Percentiles rank a stretch among this genome's conserved stretches.
These are phyloP conservation scores for Hydrangea macrophylla DNA, from an alignment of 148 eudicot species.

Conservation along the genomic window DNA sequence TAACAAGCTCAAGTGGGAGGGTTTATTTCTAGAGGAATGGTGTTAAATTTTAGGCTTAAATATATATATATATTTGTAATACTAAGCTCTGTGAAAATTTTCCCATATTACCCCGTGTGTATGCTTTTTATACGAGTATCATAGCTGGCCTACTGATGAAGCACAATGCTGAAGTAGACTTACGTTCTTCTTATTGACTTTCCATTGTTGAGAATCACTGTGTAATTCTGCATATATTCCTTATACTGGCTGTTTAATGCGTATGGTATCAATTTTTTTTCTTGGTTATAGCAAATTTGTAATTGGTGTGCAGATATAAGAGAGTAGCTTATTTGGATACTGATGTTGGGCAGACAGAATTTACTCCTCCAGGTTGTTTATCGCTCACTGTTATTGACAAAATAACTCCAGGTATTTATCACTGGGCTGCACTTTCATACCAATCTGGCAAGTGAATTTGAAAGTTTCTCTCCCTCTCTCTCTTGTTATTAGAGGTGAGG, in stretches of 20 bases:
- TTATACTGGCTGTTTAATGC: constrained; percentile 6
- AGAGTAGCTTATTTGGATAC: constrained; percentile 87
- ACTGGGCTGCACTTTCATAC: background rate
- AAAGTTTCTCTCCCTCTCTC: background rate
- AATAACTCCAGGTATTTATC: constrained; percentile 61
- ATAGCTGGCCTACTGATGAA: background rate
- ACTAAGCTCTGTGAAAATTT: too few species aligned
- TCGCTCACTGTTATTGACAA: constrained; percentile 75
- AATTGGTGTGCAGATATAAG: constrained; percentile 44
- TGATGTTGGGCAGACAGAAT: constrained; percentile 98
- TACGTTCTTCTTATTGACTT: background rate
- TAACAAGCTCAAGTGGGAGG: background rate
- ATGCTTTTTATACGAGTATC: background rate
- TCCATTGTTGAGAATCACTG: too few species aligned
- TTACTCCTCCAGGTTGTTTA: constrained; percentile 88
- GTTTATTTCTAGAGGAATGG: background rate
- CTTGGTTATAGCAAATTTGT: background rate
- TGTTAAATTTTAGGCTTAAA: background rate
- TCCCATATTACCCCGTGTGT: background rate
- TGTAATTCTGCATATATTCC: background rate
- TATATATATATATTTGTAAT: background rate
- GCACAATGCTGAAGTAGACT: constrained; percentile 1
- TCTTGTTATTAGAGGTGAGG: background rate
- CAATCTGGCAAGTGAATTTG: background rate
- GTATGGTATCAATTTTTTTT: background rate